Evolutionary conservation across 495 filamentous ascomycete genomes (phyloP), one percentile per base, ranked within the genome.

Genomic region (Pyronema domesticum): DNA sequence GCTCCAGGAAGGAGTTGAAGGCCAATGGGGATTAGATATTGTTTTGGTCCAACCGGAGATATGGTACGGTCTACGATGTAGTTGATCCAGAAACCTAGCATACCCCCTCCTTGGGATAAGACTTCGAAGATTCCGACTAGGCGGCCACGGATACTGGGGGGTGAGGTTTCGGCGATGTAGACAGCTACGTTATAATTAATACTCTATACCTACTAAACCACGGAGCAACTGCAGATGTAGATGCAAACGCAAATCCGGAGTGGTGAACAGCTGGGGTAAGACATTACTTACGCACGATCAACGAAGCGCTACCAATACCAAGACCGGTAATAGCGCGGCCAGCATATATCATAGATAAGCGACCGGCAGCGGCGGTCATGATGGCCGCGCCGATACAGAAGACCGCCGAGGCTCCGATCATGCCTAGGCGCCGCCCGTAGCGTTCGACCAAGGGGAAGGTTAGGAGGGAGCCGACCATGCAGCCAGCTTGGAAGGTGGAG

Each of bases 21-120:
- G 7, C 71, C 73, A 40, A 79, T 71, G 9, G 77, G 76, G 55
- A 80, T 75, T 17, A 74, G 51, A 76, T 77, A 80, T 58, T 79
- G 75, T 40, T 62, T 69, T 13, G 68, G 66, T 7, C 67, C 66
- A 0, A 44, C 55, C 19, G 59, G 54, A n/a, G 69, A 58, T 5
- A 75, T 59, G 45, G 68, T 70, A 30, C 71, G 58, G 13, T 70
- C 59, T 5, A 76, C 73, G 23, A 72, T 72, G 51, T 79, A 79
- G 57, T 77, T 74, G 39, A 74, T 67, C 75, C 67, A 71, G 55
- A 69, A 71, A 6, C 67, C 68, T 18, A 67, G 46, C 52, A 67
- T 62, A 30, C 64, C 58, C 30, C 60, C 57, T 10, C 37, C 57
- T 50, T 68, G 62, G 10, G 60, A 55, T 7, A 66, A 23, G 44